A percentile compares a stretch with the other conserved stretches of the same genome.
phyloP scores from a whole-genome alignment of 2,329 filamentous ascomycete species.

The Sporothrix brunneoviolacea region DNA sequence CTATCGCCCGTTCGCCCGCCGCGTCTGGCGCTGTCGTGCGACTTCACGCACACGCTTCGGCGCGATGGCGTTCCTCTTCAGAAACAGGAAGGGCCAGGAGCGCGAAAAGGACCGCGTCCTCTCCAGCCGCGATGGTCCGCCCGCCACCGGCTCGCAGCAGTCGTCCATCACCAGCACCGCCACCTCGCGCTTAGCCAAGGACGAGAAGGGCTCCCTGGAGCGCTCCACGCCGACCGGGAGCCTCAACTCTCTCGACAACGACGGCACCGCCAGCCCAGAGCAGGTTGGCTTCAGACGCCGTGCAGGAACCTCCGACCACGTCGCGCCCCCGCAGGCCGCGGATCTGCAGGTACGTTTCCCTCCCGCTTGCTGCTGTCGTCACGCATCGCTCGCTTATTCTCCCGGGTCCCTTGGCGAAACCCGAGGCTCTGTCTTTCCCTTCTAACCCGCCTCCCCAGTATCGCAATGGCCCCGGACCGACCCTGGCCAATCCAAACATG shows the following conservation, averaged over 20 bases:
- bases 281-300: constrained; percentile 56
- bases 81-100: constrained; percentile 70
- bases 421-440: too few relatives aligned
- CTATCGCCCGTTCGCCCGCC: not conserved
- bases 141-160: constrained; percentile 37
- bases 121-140: constrained; percentile 47
- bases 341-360: constrained; percentile 14
- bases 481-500: constrained; percentile 54
- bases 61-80: constrained; percentile 75
- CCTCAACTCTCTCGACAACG: constrained; percentile 63
- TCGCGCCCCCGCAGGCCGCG: constrained; percentile 39
- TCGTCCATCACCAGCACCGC: constrained; percentile 41
- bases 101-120: constrained; percentile 53
- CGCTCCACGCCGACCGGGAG: constrained; percentile 72
- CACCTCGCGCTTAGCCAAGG: constrained; percentile 39
- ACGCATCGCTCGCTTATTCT: not conserved
- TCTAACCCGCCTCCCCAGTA: constrained; percentile 32
- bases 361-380: not conserved
- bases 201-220: constrained; percentile 48
- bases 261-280: constrained; percentile 51
- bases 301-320: constrained; percentile 44
- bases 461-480: constrained; percentile 48
- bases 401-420: too few relatives aligned
- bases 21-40: constrained; percentile 8
- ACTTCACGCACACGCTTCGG: constrained; percentile 14